Percentiles rank a stretch among this genome's conserved stretches.
Conservation (phyloP, 441 rosid species). For the Theobroma grandiflorum region DNA sequence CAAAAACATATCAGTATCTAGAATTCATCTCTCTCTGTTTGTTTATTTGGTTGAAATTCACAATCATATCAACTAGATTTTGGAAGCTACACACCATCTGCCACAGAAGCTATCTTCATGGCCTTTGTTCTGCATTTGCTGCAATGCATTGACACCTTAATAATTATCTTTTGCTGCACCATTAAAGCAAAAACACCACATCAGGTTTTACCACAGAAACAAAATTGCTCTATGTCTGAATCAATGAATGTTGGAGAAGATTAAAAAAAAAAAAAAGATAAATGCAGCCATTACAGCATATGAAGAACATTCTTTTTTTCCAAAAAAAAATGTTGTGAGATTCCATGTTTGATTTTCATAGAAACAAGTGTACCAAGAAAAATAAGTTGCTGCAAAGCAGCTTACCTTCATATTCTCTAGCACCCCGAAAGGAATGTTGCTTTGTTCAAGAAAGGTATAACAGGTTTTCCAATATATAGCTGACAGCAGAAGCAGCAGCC, state of each 20-base stretch:
- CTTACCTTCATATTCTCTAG: slow-evolving; percentile 21
- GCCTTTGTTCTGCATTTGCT: slow-evolving; percentile 26
- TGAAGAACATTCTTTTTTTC: neutral
- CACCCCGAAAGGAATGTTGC: neutral
- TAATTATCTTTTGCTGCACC: slow-evolving; percentile 30
- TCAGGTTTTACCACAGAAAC: neutral
- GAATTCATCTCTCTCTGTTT: too few species aligned
- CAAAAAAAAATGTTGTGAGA: neutral
- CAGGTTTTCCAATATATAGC: neutral
- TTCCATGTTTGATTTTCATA: neutral
- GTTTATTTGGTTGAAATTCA: neutral
- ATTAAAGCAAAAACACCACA: neutral
- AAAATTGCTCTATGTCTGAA: too few species aligned
- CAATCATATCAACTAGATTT: neutral
- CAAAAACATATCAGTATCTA: too few species aligned
- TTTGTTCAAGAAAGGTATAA: neutral
- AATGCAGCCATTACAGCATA: neutral
- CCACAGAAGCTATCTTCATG: slow-evolving; percentile 22
- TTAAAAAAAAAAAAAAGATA: neutral
- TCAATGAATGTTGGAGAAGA: too few species aligned
- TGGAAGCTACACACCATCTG: slow-evolving; percentile 10
- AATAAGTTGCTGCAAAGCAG: neutral
- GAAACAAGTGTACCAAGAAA: neutral
- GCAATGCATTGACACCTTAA: slow-evolving; percentile 27
- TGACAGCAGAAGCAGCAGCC: neutral